These are phyloP conservation scores for Plantago lanceolata DNA, from an alignment of 305 asterid genomes.

Conservation along the genomic window DNA sequence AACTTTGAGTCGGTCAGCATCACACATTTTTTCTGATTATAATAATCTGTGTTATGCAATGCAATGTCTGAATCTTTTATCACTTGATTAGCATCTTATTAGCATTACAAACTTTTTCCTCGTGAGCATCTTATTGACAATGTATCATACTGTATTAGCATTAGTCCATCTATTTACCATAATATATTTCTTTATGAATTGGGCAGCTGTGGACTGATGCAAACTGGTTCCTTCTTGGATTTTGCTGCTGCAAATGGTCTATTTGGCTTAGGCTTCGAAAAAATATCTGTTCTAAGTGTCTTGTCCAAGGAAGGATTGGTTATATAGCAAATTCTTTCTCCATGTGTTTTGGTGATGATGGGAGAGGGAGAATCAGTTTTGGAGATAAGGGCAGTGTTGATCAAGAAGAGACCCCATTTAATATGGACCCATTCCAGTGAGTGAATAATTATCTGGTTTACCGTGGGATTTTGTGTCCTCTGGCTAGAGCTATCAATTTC, in stretches of 20 bases:
- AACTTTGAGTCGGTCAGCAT: not conserved
- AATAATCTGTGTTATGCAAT: not conserved
- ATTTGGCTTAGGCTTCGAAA: conserved; percentile 77
- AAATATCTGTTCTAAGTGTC: conserved; percentile 76
- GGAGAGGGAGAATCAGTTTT: conserved; percentile 63
- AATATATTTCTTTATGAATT: conserved; percentile 20
- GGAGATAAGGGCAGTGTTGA: conserved; percentile 83
- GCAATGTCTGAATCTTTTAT: no score
- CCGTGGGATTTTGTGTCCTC: conserved; percentile 10
- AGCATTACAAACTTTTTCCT: no score
- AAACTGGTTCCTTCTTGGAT: conserved; percentile 73
- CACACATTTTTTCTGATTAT: not conserved
- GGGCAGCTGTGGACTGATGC: conserved; percentile 80
- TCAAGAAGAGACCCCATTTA: conserved; percentile 76
- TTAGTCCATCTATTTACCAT: not conserved
- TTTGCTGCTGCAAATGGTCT: conserved; percentile 83
- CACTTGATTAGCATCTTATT: no score
- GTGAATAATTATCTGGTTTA: conserved; percentile 22
- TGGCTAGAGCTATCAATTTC: conserved; percentile 6
- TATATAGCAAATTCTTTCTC: conserved; percentile 72
- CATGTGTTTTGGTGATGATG: conserved; percentile 78
- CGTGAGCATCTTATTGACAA: no score
- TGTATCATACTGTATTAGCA: not conserved
- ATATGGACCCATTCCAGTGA: conserved; percentile 54
- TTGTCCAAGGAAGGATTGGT: conserved; percentile 56